A percentile compares a stretch with the other conserved stretches of the same genome.
Conservation (phyloP, 2,329 filamentous ascomycete genomes). For the Fusarium buharicum region DNA sequence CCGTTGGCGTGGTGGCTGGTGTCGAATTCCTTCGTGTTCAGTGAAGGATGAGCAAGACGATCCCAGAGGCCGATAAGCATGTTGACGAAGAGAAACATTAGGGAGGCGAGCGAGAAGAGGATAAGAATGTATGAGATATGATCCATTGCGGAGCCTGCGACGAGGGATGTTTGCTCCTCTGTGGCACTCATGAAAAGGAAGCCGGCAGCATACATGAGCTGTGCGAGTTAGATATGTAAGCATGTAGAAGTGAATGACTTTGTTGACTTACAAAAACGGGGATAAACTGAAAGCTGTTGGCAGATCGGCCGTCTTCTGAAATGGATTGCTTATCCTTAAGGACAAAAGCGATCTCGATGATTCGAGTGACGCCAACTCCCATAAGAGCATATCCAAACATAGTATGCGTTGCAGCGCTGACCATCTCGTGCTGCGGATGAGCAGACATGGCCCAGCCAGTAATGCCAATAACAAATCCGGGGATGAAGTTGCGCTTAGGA, state of each 20-base stretch:
- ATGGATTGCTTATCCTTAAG: constrained; percentile 76
- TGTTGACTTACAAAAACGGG: constrained; percentile 64
- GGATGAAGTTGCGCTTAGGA: constrained; percentile 92
- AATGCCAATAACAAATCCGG: constrained; percentile 87
- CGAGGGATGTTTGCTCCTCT: constrained; percentile 90
- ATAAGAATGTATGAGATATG: constrained; percentile 94
- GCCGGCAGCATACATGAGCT: constrained; percentile 91
- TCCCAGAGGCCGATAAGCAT: constrained; percentile 89
- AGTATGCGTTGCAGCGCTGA: constrained; percentile 87
- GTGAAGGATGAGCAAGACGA: constrained; percentile 58
- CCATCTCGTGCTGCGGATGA: constrained; percentile 83
- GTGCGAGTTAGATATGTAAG: constrained; percentile 18
- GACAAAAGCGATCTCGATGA: constrained; percentile 92
- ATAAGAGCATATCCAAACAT: constrained; percentile 97
- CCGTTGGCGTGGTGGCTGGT: constrained; percentile 53
- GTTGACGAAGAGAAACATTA: constrained; percentile 90
- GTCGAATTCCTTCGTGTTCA: constrained; percentile 50
- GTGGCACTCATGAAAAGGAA: constrained; percentile 98
- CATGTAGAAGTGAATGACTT: too few relatives aligned
- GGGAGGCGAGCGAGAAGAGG: constrained; percentile 87
- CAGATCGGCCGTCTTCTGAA: constrained; percentile 73
- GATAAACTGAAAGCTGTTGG: constrained; percentile 69
- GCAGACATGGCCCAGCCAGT: constrained; percentile 97
- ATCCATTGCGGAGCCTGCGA: constrained; percentile 79
- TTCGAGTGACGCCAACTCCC: constrained; percentile 83